A percentile compares a stretch with the other conserved stretches of the same genome.
phyloP scores from a whole-genome alignment of 78 protist genomes.

The Creolimax fragrantissima region DNA sequence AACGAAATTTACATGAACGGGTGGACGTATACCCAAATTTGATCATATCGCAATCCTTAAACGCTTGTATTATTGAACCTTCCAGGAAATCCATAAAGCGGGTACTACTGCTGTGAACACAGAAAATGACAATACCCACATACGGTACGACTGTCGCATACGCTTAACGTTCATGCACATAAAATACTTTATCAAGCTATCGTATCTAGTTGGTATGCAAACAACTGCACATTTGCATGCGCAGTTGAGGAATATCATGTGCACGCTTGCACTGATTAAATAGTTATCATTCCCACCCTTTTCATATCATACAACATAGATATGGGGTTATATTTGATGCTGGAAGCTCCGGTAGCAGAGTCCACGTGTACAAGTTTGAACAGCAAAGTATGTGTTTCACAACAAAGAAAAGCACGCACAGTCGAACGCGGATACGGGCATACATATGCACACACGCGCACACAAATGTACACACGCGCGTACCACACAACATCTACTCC shows the following conservation, averaged over 20 bases:
- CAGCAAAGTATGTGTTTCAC: neutral
- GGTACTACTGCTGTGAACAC: too few species aligned
- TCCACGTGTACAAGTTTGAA: constrained; percentile 30
- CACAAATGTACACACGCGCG: neutral
- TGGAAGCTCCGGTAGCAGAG: constrained; percentile 27
- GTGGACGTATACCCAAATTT: too few species aligned
- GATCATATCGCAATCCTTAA: too few species aligned
- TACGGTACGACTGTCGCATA: neutral
- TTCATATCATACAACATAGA: neutral
- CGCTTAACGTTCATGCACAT: neutral
- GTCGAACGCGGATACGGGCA: neutral
- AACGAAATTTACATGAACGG: too few species aligned
- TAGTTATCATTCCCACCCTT: neutral
- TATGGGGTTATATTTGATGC: constrained; percentile 41
- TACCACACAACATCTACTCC: too few species aligned
- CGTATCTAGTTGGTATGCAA: neutral
- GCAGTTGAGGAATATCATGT: neutral
- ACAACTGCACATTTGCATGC: neutral
- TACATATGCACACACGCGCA: neutral
- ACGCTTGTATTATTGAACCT: too few species aligned
- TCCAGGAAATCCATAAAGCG: too few species aligned
- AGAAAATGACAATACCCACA: too few species aligned
- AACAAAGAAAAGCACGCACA: neutral
- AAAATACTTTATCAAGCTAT: neutral
- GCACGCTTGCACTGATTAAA: neutral